phyloP scores from a whole-genome alignment of 176 grass and related monocot genomes.

The bread wheat (Triticum aestivum) region IWGSC_CS_RefSeq_v2.1 NC_057813.1:181669425-181669924 shows the following conservation, averaged over 20 bases:
- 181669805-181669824: constrained; percentile 21
- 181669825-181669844: constrained; percentile 30
- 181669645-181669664: neutral
- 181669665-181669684: neutral
- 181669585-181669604: constrained; percentile 38
- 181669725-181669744: neutral
- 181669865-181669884: constrained; percentile 46
- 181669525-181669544: constrained; percentile 9
- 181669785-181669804: neutral
- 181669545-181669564: constrained; percentile 41
- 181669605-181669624: constrained; percentile 34
- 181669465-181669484: neutral
- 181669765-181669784: constrained; percentile 43
- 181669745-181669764: constrained; percentile 50
- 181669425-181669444: neutral
- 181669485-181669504: neutral
- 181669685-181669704: neutral
- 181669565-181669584: constrained; percentile 2
- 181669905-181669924: neutral
- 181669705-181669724: too few relatives aligned
- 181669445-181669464: neutral
- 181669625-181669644: neutral
- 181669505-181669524: constrained; percentile 57
- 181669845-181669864: constrained; percentile 57
- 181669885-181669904: constrained; percentile 20